These are phyloP conservation scores for Rhodotorula toruloides DNA, from an alignment of 768 basidiomycete genomes.

Conservation along the genomic window DNA sequence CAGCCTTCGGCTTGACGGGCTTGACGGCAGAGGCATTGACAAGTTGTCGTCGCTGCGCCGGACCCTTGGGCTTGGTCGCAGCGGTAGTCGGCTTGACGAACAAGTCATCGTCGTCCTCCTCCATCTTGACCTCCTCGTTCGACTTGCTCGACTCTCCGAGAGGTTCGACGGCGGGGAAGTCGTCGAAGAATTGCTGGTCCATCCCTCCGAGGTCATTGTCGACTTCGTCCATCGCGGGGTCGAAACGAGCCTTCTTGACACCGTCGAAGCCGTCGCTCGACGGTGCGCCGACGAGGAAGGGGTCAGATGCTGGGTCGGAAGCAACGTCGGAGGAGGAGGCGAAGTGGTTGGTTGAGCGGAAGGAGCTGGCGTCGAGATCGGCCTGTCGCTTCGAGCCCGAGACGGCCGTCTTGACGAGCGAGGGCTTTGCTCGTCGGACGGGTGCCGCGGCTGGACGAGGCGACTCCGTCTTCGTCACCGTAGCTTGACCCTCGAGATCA, in stretches of 20 bases:
- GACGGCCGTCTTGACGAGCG: slow-evolving; percentile 6
- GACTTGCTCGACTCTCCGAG: slow-evolving; percentile 39
- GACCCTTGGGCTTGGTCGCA: slow-evolving; percentile 35
- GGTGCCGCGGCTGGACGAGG: slow-evolving; percentile 3
- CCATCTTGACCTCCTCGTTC: slow-evolving; percentile 39
- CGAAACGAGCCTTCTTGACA: slow-evolving; percentile 28
- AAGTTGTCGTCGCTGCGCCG: slow-evolving; percentile 31
- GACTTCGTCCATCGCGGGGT: neutral
- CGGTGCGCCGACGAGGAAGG: slow-evolving; percentile 49
- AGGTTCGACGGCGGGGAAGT: slow-evolving; percentile 34
- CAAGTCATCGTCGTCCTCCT: slow-evolving; percentile 42
- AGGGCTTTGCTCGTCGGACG: slow-evolving; percentile 8
- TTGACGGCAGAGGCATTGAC: slow-evolving; percentile 40
- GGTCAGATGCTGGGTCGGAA: slow-evolving; percentile 47
- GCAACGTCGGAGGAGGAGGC: slow-evolving; percentile 20
- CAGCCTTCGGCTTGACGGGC: slow-evolving; percentile 19
- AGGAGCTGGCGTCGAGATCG: slow-evolving; percentile 14
- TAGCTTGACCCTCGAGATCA: slow-evolving; percentile 56
- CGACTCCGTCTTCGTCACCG: slow-evolving; percentile 17
- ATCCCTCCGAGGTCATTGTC: slow-evolving; percentile 20
- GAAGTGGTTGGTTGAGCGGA: slow-evolving; percentile 9
- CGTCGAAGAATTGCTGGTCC: slow-evolving; percentile 36
- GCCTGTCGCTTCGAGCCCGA: slow-evolving; percentile 25
- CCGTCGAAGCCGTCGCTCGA: slow-evolving; percentile 57
- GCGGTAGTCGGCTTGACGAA: slow-evolving; percentile 36